Percentiles rank a stretch among this genome's conserved stretches.
These are phyloP conservation scores for Ceratobasidium sp. DNA, from an alignment of 1,284 basidiomycete species.

Conservation along the genomic window DNA sequence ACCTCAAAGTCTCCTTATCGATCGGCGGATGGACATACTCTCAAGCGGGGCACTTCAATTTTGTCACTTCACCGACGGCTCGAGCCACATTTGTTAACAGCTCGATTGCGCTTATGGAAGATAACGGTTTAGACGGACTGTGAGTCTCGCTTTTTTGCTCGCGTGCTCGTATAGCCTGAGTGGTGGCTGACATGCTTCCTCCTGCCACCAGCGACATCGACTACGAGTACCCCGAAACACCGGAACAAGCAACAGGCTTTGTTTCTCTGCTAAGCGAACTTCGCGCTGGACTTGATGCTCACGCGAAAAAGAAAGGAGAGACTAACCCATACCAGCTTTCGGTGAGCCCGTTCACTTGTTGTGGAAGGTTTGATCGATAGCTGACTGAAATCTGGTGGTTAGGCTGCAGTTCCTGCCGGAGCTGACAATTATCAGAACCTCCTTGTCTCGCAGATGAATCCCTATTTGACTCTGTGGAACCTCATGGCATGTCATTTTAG, in stretches of 20 bases:
- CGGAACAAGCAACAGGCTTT: constrained; percentile 21
- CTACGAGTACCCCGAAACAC: constrained; percentile 50
- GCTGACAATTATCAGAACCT: constrained; percentile 61
- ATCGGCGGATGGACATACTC: constrained; percentile 57
- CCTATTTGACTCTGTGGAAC: constrained; percentile 67
- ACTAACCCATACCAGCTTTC: constrained; percentile 44
- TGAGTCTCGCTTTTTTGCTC: constrained; percentile 50
- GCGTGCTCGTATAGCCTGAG: background rate
- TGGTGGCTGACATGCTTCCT: background rate
- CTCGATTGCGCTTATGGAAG: constrained; percentile 65
- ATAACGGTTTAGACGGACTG: constrained; percentile 67
- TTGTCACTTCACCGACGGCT: constrained; percentile 53
- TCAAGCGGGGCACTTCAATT: constrained; percentile 45
- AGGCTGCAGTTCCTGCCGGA: constrained; percentile 64
- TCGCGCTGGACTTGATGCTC: constrained; percentile 30
- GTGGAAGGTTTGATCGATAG: too few species aligned
- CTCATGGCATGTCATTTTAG: constrained; percentile 62
- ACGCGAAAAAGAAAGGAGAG: constrained; percentile 40
- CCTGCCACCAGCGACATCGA: constrained; percentile 53
- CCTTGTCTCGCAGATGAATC: constrained; percentile 64
- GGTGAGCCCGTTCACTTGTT: background rate
- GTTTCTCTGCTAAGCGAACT: constrained; percentile 43
- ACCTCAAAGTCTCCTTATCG: constrained; percentile 63
- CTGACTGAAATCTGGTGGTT: background rate
- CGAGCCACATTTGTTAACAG: constrained; percentile 63